Evolutionary conservation across 2,329 filamentous ascomycete species (phyloP), one percentile per base, ranked within the genome.

Genomic region (Cladobotryum protrusum): DNA sequence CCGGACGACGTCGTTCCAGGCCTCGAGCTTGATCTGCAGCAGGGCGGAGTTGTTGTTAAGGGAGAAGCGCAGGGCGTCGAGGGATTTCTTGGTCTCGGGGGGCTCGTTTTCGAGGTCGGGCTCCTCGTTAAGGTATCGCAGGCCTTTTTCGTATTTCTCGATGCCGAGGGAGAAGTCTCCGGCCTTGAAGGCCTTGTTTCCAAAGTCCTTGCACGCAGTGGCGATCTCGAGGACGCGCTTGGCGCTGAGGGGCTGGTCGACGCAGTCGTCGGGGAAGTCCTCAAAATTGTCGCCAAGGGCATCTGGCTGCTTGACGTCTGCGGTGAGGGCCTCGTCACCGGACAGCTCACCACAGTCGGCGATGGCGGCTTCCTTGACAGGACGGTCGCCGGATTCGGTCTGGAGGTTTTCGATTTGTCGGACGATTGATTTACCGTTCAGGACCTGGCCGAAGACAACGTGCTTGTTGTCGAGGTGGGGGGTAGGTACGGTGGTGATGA

Each of bases 401-500:
- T 77, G 76, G 54, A 89, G 74, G 69, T 93, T 93, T 73, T 99
- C 93, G 62, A 97, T 84, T 67, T 91, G 84, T 56, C 93, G 86
- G 33, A 97, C 81, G 35, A 96, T 75, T 54, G 88, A 91, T 78
- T 96, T 97, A 63, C 93, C 93, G 54, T 85, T 87, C 63, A 96
- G 80, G 49, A 97, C 92, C 67, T 96, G 86, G 56, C 93, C 93
- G 61, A 96, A 99, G 19, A 99, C 91, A 43, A 97, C 93, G 72
- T 99, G 92, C 78, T 99, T 99, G 67, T 83, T 83, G 68, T 99
- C 91, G 36, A 97, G 81, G 68, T 97, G 93, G 43, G 90, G 91
- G 13, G 93, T 97, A n/a, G 85, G 78, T 29, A 96, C 89, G 14
- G 93, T 97, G 44, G 93, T 99, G 61, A 97, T 77, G 79, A 99